Conservation (phyloP, 768 basidiomycete genomes). For the Sporobolomyces phaffii region DNA sequence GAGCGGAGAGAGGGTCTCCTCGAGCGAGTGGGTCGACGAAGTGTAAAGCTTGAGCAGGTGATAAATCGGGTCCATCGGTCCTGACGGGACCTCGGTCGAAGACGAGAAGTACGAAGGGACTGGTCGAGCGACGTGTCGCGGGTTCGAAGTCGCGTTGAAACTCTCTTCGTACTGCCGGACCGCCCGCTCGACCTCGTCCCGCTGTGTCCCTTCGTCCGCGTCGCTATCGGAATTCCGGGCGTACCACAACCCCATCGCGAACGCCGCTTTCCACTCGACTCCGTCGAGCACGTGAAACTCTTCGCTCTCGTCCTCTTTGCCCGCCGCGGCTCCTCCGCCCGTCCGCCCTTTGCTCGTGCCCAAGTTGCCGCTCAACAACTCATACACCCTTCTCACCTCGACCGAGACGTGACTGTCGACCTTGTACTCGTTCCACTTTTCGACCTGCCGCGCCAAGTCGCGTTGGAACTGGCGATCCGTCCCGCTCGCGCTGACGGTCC, state of each 20-base stretch:
- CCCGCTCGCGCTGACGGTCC: conserved; percentile 36
- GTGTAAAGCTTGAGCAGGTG: conserved; percentile 70
- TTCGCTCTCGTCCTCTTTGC: conserved; percentile 49
- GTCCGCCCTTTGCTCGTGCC: conserved; percentile 56
- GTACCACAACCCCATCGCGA: conserved; percentile 88
- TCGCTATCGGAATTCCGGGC: conserved; percentile 45
- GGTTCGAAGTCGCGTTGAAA: neutral
- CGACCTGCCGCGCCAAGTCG: conserved; percentile 68
- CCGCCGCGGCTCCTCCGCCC: conserved; percentile 46
- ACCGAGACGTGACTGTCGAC: conserved; percentile 63
- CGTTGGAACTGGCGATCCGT: conserved; percentile 71
- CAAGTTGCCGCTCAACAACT: conserved; percentile 71
- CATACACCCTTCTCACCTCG: conserved; percentile 71
- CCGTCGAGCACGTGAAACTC: conserved; percentile 63
- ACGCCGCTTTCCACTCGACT: conserved; percentile 88
- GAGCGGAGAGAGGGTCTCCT: conserved; percentile 60
- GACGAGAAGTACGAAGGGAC: conserved; percentile 37
- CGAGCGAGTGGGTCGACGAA: conserved; percentile 61
- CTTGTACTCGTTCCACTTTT: conserved; percentile 73
- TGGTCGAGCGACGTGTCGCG: conserved; percentile 7
- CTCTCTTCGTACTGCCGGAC: conserved; percentile 34
- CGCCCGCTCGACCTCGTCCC: conserved; percentile 17
- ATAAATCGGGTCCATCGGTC: conserved; percentile 62
- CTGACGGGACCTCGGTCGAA: conserved; percentile 19
- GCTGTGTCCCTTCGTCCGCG: neutral